Base-by-base conservation (phyloP, 306 rosid species). In the Lathyrus oleraceus region DNA sequence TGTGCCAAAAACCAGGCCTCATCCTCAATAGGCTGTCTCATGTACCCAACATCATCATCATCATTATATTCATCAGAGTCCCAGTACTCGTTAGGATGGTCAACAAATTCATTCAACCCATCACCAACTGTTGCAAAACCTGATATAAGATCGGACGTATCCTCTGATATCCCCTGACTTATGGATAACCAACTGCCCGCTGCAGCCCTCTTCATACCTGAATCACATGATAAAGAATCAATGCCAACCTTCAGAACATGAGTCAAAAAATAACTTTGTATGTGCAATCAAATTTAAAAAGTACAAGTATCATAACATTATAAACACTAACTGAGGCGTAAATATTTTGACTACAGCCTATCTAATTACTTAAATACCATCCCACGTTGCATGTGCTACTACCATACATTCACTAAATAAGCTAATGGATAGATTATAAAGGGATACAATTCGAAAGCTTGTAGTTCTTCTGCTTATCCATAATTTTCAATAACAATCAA, bases 1-100 rank as follows among this genome's bases (percentile, higher is more conserved):
- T 95, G 99, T 16, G 96, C 99, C 81, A 95, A 76, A 79, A 95
- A 95, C 99, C 99, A 95, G 65, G 96, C 81, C 85, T 95, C 99
- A 25, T 95, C 99, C 87, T 95, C 97, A 71, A 95, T 95, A 56
- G 99, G 99, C 74, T 95, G 99, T 81, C 97, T 91, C 95, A 82
- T 89, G 79, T 95, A 95, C 57, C 99, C 99, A 74, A 89, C 89
- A 49, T 95, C 99, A 0, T 91, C 96, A 2, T 95, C 99, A 0
- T 91, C 99, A 2, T 91, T 96, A 72, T 95, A 95, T 72, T 95
- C 97, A 86, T 91, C 99, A 67, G 97, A 91, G 82, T 95, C 97
- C 99, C 99, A 95, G 74, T 91, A 88, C 70, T 93, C 97, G 69
- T 88, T 90, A 19, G 95, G 95, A 79, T 89, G 91, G 82, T 89